phyloP scores from a whole-genome alignment of 208 protist species.

The Trypanosoma vivax region DNA sequence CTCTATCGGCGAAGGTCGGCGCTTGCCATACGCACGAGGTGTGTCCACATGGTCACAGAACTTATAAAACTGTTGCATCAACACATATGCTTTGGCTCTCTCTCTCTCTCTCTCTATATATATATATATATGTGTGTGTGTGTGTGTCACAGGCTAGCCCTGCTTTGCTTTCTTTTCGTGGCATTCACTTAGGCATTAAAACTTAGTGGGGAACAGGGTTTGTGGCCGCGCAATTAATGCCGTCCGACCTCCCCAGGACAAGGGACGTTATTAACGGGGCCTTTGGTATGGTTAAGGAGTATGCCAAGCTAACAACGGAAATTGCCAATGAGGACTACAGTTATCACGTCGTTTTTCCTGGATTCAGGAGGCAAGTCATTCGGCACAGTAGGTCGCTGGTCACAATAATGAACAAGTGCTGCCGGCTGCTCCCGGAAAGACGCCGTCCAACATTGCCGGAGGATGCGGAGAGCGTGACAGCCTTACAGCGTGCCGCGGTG shows the following conservation, averaged over 20 bases:
- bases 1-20: no score
- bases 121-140: no score
- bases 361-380: slow-evolving; percentile 56
- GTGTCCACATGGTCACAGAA: no score
- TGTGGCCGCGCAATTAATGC: no score
- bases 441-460: slow-evolving; percentile 36
- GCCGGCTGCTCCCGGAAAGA: slow-evolving; percentile 54
- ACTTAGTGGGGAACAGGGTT: background rate
- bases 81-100: no score
- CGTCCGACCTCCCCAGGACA: slow-evolving; percentile 29
- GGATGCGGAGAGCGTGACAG: slow-evolving; percentile 22
- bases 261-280: slow-evolving; percentile 52
- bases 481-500: slow-evolving; percentile 47
- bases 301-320: slow-evolving; percentile 44
- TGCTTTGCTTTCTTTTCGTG: no score
- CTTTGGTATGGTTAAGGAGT: slow-evolving; percentile 64
- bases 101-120: no score
- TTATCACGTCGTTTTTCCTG: slow-evolving; percentile 79
- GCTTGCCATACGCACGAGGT: no score
- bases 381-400: slow-evolving; percentile 49
- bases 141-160: no score
- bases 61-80: no score
- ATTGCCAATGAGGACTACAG: slow-evolving; percentile 72
- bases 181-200: no score
- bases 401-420: slow-evolving; percentile 62